These are phyloP conservation scores for Leucogyrophana mollusca DNA, from an alignment of 768 basidiomycete species.

Conservation along the genomic window DNA sequence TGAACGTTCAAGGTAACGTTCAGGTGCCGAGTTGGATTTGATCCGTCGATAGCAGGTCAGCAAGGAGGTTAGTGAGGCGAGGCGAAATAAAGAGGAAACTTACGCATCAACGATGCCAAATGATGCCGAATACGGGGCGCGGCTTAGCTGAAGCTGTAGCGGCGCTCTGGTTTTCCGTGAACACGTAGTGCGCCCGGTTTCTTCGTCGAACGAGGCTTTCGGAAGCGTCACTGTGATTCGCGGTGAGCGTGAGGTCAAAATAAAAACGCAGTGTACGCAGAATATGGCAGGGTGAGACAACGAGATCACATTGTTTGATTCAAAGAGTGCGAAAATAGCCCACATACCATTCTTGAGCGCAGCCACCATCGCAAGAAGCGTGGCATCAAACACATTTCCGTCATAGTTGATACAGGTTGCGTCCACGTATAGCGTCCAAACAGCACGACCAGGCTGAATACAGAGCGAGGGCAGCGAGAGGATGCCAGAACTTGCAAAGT, in stretches of 20 bases:
- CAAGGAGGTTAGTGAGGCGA: too few species aligned
- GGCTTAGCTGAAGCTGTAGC: constrained; percentile 38
- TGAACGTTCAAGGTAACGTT: background rate
- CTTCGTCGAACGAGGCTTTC: constrained; percentile 67
- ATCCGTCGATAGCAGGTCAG: too few species aligned
- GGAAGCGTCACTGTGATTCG: constrained; percentile 59
- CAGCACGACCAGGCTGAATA: constrained; percentile 79
- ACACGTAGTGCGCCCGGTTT: constrained; percentile 61
- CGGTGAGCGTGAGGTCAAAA: background rate
- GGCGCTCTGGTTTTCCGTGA: constrained; percentile 47
- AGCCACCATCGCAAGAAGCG: constrained; percentile 82
- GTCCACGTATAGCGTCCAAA: constrained; percentile 94
- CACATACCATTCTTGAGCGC: constrained; percentile 82
- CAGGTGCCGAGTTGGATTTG: too few species aligned
- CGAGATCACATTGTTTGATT: constrained; percentile 1
- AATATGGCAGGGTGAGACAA: background rate
- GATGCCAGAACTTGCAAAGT: constrained; percentile 55
- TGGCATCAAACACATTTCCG: constrained; percentile 92
- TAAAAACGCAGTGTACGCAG: background rate
- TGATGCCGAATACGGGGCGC: constrained; percentile 51
- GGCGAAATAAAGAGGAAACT: constrained; percentile 24
- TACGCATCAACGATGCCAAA: constrained; percentile 87
- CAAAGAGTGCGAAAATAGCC: background rate
- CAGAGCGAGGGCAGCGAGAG: constrained; percentile 68
- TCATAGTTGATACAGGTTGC: constrained; percentile 96